Evolutionary conservation across 345 rosid genomes (phyloP).

Genomic region (Populus simonii): DNA sequence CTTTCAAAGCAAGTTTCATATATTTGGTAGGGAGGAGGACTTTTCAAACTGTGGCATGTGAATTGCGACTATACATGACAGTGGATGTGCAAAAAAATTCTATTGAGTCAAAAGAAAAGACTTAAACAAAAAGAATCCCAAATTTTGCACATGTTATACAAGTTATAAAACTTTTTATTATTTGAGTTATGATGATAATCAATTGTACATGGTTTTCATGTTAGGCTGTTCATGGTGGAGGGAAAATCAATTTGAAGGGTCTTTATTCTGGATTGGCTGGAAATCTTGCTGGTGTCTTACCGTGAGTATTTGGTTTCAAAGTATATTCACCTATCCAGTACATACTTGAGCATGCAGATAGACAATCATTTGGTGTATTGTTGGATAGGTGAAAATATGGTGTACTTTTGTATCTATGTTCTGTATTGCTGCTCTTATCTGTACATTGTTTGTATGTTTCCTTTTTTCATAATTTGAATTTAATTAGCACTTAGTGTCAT

Average conservation of each 20-base stretch:
- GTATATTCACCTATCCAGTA: background rate
- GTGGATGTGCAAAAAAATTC: too few relatives aligned
- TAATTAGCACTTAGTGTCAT: background rate
- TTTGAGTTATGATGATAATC: background rate
- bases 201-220: background rate
- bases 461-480: too few relatives aligned
- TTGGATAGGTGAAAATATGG: background rate
- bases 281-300: conserved; percentile 85
- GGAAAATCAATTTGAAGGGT: conserved; percentile 69
- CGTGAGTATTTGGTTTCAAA: conserved; percentile 49
- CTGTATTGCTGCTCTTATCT: background rate
- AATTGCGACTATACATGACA: too few relatives aligned
- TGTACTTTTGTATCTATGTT: background rate
- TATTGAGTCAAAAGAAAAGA: too few relatives aligned
- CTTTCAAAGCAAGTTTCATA: too few relatives aligned
- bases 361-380: background rate
- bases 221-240: conserved; percentile 87
- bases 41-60: too few relatives aligned
- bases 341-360: background rate
- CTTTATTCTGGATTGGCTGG: conserved; percentile 96
- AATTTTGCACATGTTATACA: background rate
- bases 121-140: too few relatives aligned
- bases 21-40: too few relatives aligned
- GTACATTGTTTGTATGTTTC: background rate
- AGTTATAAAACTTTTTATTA: background rate